Base-by-base conservation (phyloP, 192 early-diverging fungal genomes). In the Entomortierella beljakovae region DNA sequence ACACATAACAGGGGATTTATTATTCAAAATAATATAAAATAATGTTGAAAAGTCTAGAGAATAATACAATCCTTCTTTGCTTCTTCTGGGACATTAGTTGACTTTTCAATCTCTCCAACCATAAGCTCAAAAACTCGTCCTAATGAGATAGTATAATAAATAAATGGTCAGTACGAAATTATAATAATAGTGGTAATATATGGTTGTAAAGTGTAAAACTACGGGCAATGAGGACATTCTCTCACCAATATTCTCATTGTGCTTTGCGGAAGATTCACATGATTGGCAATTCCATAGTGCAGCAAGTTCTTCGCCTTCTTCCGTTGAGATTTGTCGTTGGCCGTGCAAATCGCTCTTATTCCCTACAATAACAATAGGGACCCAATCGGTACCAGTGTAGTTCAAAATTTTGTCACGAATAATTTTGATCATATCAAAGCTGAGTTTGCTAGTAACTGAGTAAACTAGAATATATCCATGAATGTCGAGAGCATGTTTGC, bases 391-490 rank as follows among this genome's bases (percentile, higher is more conserved):
- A 22, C 96, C 96, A 4, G 93, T 92, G 66, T 91, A 92, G 80
- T 96, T 93, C 61, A 98, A 84, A 57, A 99, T 96, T 82, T 99
- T 98, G 69, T 98, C 95, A 10, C 95, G 86, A 55, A 98, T 92
- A 40, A 95, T 90, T 63, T 90, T 86, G 49, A 92, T 90, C 86
- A 98, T 94, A 50, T 99, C 97, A 76, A 98, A 94, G 51, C 92
- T 94, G 43, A 90, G 87, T 40, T 90, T 83, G 49, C 92, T 93
- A 29, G 91, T 89, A 32, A 99, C 91, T 2, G 97, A 98, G 76
- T 98, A 99, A 26, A 93, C 94, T 34, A 99, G 86, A 46, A 99
- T 90, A 76, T 96, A 99, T 9, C 95, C 98, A 80, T 99, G 96
- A 43, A 96, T 93, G 22, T 95, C 91, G 1, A 96, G 87, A 1